Conservation (phyloP, 768 basidiomycete genomes). For the Tulasnella sp. region DNA sequence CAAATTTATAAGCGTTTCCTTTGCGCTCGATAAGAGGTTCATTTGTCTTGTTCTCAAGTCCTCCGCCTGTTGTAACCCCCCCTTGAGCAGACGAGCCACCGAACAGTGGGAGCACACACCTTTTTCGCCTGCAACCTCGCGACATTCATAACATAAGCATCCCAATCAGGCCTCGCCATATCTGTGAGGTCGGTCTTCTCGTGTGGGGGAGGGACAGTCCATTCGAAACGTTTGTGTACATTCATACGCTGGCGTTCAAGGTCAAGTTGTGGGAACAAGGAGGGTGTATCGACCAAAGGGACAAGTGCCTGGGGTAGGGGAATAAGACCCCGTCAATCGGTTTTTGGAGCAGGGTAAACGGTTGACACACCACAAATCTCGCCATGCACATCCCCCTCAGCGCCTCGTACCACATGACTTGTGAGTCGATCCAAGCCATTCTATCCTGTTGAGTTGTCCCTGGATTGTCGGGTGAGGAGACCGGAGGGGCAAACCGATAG, state of each 20-base stretch:
- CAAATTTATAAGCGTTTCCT: neutral
- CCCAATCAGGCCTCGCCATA: constrained; percentile 8
- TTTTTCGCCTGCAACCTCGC: neutral
- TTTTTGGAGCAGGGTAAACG: neutral
- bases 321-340: neutral
- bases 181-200: constrained; percentile 2
- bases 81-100: neutral
- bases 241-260: constrained; percentile 5
- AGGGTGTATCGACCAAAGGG: neutral
- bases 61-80: neutral
- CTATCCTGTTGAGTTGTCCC: too few relatives aligned
- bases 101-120: neutral
- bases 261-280: constrained; percentile 3
- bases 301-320: neutral
- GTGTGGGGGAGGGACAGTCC: neutral
- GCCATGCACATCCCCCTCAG: neutral
- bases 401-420: constrained; percentile 2
- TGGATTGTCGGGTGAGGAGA: too few relatives aligned
- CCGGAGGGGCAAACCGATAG: too few relatives aligned
- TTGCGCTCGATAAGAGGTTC: neutral
- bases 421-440: too few relatives aligned
- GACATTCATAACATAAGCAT: constrained; percentile 4
- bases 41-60: neutral
- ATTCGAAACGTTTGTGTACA: constrained; percentile 10
- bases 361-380: constrained; percentile 1